phyloP scores from a whole-genome alignment of 257 asterid genomes.

The Solanum pimpinellifolium region DNA sequence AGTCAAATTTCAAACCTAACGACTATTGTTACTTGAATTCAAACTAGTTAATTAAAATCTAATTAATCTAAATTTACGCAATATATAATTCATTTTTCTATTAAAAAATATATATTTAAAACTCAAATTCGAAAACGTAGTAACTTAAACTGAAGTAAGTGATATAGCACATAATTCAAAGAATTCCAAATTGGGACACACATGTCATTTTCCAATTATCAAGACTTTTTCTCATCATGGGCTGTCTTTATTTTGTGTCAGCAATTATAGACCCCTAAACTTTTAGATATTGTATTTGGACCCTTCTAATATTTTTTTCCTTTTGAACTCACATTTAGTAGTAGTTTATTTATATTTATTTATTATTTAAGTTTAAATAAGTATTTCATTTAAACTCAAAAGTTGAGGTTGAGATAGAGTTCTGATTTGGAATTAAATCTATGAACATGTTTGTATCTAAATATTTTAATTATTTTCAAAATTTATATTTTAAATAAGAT shows the following conservation, averaged over 20 bases:
- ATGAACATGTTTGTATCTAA: background rate
- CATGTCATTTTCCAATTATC: background rate
- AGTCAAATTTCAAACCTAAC: background rate
- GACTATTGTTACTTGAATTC: background rate
- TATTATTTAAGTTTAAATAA: no score
- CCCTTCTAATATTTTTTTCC: background rate
- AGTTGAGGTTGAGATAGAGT: background rate
- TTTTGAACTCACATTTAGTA: background rate
- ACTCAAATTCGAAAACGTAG: rapidly evolving
- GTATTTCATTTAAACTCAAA: background rate
- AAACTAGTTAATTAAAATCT: no score
- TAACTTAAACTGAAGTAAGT: background rate
- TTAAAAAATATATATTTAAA: no score
- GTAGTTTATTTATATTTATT: background rate
- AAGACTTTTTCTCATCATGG: background rate
- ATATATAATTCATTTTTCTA: no score
- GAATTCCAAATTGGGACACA: background rate
- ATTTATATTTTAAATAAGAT: background rate
- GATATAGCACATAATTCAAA: background rate
- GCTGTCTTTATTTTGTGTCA: background rate
- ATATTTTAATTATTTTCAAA: background rate
- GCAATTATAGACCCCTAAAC: background rate
- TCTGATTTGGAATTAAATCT: background rate
- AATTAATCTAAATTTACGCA: no score
- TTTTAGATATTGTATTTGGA: background rate